A percentile compares a stretch with the other conserved stretches of the same genome.
These are phyloP conservation scores for Cyclotella kingstonii DNA, from an alignment of 108 stramenopile genomes.

Conservation along the genomic window DNA sequence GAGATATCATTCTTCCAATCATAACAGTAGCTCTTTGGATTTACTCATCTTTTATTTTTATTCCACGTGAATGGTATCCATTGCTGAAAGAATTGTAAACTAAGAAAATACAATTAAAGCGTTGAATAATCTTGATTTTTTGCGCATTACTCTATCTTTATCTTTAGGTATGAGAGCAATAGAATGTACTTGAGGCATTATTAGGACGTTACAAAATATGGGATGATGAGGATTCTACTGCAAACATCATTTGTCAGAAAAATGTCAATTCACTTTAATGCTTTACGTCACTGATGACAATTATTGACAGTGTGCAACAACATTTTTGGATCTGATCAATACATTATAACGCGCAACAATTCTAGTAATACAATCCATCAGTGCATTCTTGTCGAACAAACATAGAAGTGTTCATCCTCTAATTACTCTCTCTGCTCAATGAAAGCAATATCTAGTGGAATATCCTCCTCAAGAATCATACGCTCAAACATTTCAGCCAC, in stretches of 20 bases:
- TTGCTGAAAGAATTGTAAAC: slow-evolving; percentile 6
- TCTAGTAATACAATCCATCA: neutral
- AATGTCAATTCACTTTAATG: neutral
- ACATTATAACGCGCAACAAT: neutral
- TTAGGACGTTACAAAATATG: neutral
- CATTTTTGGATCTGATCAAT: too few relatives aligned
- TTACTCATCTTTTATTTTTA: slow-evolving; percentile 36
- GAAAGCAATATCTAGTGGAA: slow-evolving; percentile 10
- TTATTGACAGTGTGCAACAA: too few relatives aligned
- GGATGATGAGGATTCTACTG: neutral
- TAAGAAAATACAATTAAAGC: slow-evolving; percentile 1
- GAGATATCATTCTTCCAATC: slow-evolving; percentile 26
- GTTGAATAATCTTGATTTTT: neutral
- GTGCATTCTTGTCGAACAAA: neutral
- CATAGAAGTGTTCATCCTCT: neutral
- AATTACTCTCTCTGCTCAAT: slow-evolving; percentile 14
- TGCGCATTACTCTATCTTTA: neutral
- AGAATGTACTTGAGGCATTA: neutral
- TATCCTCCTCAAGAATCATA: slow-evolving; percentile 13
- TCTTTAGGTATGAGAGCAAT: neutral
- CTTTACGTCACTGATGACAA: neutral
- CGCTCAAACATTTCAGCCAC: slow-evolving; percentile 8
- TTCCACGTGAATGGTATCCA: slow-evolving; percentile 36
- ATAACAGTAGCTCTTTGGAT: slow-evolving; percentile 30
- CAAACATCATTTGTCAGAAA: neutral